phyloP scores from a whole-genome alignment of 805 yeast genomes.

The Wickerhamiella brachini region DNA sequence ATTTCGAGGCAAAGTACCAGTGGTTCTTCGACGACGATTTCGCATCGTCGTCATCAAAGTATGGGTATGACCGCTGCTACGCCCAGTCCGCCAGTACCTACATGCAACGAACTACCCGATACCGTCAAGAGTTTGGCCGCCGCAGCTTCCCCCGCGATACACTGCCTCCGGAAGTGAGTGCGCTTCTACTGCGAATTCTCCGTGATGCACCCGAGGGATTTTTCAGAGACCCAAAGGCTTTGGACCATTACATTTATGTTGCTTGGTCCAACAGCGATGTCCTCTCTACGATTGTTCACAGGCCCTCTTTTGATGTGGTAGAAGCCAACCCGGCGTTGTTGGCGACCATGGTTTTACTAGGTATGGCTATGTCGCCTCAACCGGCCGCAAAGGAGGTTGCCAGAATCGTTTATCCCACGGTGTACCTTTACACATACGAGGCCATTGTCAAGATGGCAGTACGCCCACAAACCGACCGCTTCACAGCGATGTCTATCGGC shows the following conservation, averaged over 20 bases:
- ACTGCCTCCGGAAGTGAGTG: background rate
- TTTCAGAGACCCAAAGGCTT: constrained; percentile 1
- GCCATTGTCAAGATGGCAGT: constrained; percentile 8
- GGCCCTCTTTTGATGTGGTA: constrained; percentile 20
- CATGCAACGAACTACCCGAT: constrained; percentile 1
- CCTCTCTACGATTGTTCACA: constrained; percentile 17
- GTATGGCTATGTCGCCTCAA: constrained; percentile 18
- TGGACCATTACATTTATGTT: constrained; percentile 11
- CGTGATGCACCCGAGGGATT: constrained; percentile 5
- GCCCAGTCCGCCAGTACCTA: constrained; percentile 8
- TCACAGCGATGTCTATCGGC: constrained; percentile 13
- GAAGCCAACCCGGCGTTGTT: constrained; percentile 16
- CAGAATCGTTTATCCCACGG: constrained; percentile 10
- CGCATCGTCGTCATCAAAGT: constrained; percentile 13
- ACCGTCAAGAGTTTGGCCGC: background rate
- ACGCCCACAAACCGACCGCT: constrained; percentile 6
- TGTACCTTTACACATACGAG: constrained; percentile 16
- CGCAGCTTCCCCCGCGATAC: background rate
- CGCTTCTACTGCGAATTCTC: constrained; percentile 3
- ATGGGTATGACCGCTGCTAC: constrained; percentile 19
- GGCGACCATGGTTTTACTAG: constrained; percentile 19
- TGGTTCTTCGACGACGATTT: constrained; percentile 22
- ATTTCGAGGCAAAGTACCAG: constrained; percentile 10
- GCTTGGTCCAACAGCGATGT: constrained; percentile 18
- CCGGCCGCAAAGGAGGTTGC: constrained; percentile 10